Base-by-base conservation (phyloP, 164 flowering plant genomes). In the Nymphaea thermarum region DNA sequence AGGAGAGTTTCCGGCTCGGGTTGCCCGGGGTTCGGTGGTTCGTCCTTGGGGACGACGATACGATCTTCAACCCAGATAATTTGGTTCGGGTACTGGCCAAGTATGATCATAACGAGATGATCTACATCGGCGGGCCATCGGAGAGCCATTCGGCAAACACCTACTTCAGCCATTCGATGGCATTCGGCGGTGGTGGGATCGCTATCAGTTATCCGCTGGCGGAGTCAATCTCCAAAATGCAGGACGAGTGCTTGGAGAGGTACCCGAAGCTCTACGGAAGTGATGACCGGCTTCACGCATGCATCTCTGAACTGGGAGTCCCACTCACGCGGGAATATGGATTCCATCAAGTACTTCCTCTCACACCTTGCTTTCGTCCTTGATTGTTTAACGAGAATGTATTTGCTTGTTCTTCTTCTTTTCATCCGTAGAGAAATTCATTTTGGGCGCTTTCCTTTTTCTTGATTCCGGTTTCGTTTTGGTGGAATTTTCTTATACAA, bases 241-340 rank as follows among this genome's bases (percentile, higher is more conserved):
- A 79, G 59, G 91, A 86, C 55, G 81, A 80, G 6, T 86, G 91
- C 68, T 67, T 86, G 3, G 84, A 84, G 64, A 71, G 91, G 62
- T 86, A 86, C 67, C 85, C 85, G 0, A 80, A 77, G 74, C 74
- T 86, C 0, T 86, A 86, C 51, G 91, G 91, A 5, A 83, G 86
- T 42, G 91, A 86, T 53, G 88, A 86, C 75, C 80, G 88, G 3
- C 83, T 84, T 61, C 91, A 86, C 71, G 91, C 91, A 55, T 86
- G 91, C 65, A 84, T 86, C 64, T 71, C 88, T 1, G 91, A 86
- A 70, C 75, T 84, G 2, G 91, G 91, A 3, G 68, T 86, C 65
- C 88, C 91, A 43, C 71, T 86, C 45, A 78, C 83, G 5, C 77
- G 78, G 65, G 91, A 86, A 66, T 76, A 36, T 51, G 88, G 91